Evolutionary conservation across 805 yeast genomes (phyloP), one percentile per base, ranked within the genome.

Genomic region (Scheffersomyces coipomensis): DNA sequence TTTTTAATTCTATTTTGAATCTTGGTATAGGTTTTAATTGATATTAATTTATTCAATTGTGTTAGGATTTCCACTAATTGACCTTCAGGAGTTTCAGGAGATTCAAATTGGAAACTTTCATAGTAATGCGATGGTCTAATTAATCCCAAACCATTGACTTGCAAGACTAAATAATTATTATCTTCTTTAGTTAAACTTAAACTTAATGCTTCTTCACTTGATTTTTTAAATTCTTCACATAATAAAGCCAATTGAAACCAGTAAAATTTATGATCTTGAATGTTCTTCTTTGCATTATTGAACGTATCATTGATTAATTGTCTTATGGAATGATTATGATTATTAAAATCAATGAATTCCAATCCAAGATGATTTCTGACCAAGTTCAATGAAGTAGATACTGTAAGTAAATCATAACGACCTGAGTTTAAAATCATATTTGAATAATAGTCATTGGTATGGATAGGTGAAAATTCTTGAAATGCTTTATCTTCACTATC

Each of bases 221-320:
- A 71, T 42, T 76, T 83, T 42, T 74, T 75, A 38, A 85, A 68
- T 51, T 89, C 96, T 40, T 75, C 77, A 54, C 95, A 83, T 19
- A 89, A 66, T 2, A 86, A 72, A 42, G 81, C 83, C 41, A 90
- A 75, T 43, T 83, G 79, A 24, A 75, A 66, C 85, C 95, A 82
- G 49, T 81, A 81, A 22, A 71, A 71, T 34, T 66, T 66, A 2
- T 27, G 18, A 27, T 27, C 30, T 27, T 27, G 37, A 22, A 7
- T 39, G 21, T 23, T 27, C 11, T 27, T 27, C 12, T 27, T 27
- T n/a, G 30, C 30, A 27, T 33, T 37, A 9, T 42, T 42, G 6
- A 56, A 43, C 5, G 64, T 56, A n/a, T 56, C 62, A 10, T 46
- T 18, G 45, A 68, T 37, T 55, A 54, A 29, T 46, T 56, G 39